Base-by-base conservation (phyloP, 345 rosid species). In the Gynandropsis gynandra region DNA sequence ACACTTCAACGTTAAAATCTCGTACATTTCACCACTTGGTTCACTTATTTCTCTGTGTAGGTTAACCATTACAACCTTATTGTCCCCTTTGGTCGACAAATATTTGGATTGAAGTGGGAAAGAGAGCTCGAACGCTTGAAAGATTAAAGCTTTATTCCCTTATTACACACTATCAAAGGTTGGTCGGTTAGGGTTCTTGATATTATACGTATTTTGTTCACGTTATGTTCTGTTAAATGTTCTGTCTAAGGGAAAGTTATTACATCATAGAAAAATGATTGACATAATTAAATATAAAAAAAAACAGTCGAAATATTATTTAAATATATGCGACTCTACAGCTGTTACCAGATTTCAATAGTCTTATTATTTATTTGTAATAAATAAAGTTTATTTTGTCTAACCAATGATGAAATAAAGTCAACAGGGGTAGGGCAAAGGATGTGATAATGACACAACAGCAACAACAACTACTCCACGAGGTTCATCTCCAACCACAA, bases 71-170 rank as follows among this genome's bases (percentile, higher is more conserved):
- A 90, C 52, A 90, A 87, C 38, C 75, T 90, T 42, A 83, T 90
- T 0, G 95, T 77, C 17, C 95, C 95, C 8, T 83, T 83, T 17
- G 94, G 97, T 16, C 93, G 94, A 2, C 97, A 85, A 63, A 83
- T 89, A 85, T 53, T 63, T 58, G 97, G 95, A 54, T 29, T 85
- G 58, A 89, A 89, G 54, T 85, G 95, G 95, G 88, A 85, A 64
- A 89, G 78, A 62, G 97, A 89, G 64, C 39, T 85, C 19, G 80
- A 74, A 65, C 75, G 78, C 50, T 39, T 89, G 39, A 68, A 78
- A 8, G 84, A 81, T 59, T 67, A 63, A 58, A 42, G 46, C 45
- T 21, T 37, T 51, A 48, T 33, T 11, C 36, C 10, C 10, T 3
- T 33, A 8, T 11, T 7, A 19, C 5, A 45, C 9, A 24, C 37